A percentile compares a stretch with the other conserved stretches of the same genome.
Evolutionary conservation across 2,329 filamentous ascomycete species (phyloP).

Genomic region (Hymenoscyphus fraxineus): DNA sequence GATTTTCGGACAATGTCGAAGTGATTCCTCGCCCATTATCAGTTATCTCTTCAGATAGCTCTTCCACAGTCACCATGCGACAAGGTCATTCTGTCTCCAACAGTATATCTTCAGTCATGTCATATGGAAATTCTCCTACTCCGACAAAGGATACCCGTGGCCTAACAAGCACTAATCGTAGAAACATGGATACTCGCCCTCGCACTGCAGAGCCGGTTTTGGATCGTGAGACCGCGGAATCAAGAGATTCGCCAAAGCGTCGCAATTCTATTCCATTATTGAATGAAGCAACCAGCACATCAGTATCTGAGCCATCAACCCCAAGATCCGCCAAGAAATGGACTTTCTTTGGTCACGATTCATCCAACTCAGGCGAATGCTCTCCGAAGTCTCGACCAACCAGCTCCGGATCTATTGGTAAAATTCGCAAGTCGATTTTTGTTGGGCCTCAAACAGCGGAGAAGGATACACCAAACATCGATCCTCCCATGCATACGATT

Average conservation of each 20-base stretch:
- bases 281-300: constrained; percentile 31
- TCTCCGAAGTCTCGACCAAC: constrained; percentile 47
- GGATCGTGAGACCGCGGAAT: constrained; percentile 38
- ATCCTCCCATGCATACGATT: constrained; percentile 26
- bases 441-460: constrained; percentile 13
- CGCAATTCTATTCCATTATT: constrained; percentile 59
- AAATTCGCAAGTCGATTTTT: constrained; percentile 23
- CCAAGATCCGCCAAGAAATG: constrained; percentile 35
- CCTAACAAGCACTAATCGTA: constrained; percentile 37
- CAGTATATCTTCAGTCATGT: constrained; percentile 75
- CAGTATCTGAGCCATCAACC: constrained; percentile 33
- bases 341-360: constrained; percentile 34
- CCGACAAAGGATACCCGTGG: constrained; percentile 41
- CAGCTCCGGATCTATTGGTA: constrained; percentile 39
- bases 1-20: constrained; percentile 80
- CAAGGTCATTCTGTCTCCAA: constrained; percentile 70
- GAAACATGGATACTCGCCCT: constrained; percentile 52
- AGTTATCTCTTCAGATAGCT: constrained; percentile 77
- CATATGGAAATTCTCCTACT: constrained; percentile 48
- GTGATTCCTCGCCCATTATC: constrained; percentile 81
- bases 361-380: constrained; percentile 34
- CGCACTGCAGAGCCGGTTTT: constrained; percentile 70
- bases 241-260: constrained; percentile 40
- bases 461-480: constrained; percentile 13
- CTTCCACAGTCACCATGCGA: constrained; percentile 65